phyloP scores from a whole-genome alignment of 2,329 filamentous ascomycete genomes.

The Rhinocladiella similis region DNA sequence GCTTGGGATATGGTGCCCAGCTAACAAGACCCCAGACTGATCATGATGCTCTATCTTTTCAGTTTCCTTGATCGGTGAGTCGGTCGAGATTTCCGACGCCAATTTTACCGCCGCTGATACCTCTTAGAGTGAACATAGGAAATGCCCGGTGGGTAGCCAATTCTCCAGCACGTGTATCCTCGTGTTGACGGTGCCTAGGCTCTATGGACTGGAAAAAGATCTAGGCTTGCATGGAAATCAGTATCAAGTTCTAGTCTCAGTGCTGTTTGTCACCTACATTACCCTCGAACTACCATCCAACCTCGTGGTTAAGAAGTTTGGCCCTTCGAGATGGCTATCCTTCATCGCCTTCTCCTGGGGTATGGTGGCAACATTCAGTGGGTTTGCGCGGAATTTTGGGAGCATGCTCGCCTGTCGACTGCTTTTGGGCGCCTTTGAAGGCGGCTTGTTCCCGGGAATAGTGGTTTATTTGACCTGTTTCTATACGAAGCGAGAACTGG shows the following conservation, averaged over 20 bases:
- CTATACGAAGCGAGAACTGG: neutral
- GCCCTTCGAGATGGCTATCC: conserved; percentile 54
- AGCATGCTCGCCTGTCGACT: conserved; percentile 26
- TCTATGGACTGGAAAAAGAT: conserved; percentile 35
- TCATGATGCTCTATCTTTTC: conserved; percentile 61
- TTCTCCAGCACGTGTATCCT: neutral
- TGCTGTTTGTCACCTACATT: conserved; percentile 64
- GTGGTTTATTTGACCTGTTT: neutral
- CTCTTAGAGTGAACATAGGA: conserved; percentile 43
- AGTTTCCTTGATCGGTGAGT: conserved; percentile 44
- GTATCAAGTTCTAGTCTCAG: conserved; percentile 57
- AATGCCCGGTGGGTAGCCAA: conserved; percentile 38
- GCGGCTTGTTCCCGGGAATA: conserved; percentile 23
- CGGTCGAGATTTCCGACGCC: neutral
- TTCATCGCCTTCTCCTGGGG: conserved; percentile 41
- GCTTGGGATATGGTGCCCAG: neutral
- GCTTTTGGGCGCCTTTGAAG: conserved; percentile 64
- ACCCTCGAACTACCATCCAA: conserved; percentile 38
- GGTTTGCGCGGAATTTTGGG: conserved; percentile 28
- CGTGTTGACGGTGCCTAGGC: neutral
- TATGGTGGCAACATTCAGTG: conserved; percentile 37
- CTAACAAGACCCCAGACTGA: conserved; percentile 32
- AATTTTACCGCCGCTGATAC: neutral
- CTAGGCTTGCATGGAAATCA: conserved; percentile 2
- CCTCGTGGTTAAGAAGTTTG: conserved; percentile 44